Evolutionary conservation across 2,329 filamentous ascomycete genomes (phyloP), one percentile per base, ranked within the genome.

Genomic region (Cladosporium sp.): DNA sequence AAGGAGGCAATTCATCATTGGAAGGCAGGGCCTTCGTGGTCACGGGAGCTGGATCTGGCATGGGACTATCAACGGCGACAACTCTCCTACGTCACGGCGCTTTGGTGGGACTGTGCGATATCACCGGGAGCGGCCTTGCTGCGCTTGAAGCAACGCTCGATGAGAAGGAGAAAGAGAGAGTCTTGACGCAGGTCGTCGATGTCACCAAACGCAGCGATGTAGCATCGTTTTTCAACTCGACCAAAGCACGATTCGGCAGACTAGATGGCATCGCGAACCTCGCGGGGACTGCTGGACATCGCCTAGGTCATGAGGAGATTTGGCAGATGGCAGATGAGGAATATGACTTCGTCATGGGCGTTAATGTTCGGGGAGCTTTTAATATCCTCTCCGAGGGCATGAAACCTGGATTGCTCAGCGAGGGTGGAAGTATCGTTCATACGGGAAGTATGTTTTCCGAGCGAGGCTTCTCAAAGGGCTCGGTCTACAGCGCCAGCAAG

Each of bases 401-500:
- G 33, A 36, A 15, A 16, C 33, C 33, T n/a, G 15, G 33, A 7
- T 36, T 36, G 33, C 33, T 36, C n/a, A 36, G 15, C 33, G 33
- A 36, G 15, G 9, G 9, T 36, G 33, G 33, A 7, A 36, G 33
- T 15, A 15, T 36, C 33, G 33, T 36, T 7, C 33, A 36, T 16
- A 36, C 33, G 9, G 33, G 33, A 13, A 36, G 33, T n/a, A 36
- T 36, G 33, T 36, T 36, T 15, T 36, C 33, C 9, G 33, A 36
- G 33, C 33, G 33, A 36, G 33, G 33, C 33, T 36, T 36, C 15
- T 13, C 39, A 13, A 42, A 29, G n/a, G 39, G 22, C 6, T 11
- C 39, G 19, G 39, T 42, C 7, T 42, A 42, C 27, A 29, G 20
- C n/a, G 39, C 39, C 19, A 42, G 39, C 20, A 42, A 42, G 19